A percentile compares a stretch with the other conserved stretches of the same genome.
These are phyloP conservation scores for Fusarium pininemorale DNA, from an alignment of 2,329 filamentous ascomycete genomes.

Conservation along the genomic window DNA sequence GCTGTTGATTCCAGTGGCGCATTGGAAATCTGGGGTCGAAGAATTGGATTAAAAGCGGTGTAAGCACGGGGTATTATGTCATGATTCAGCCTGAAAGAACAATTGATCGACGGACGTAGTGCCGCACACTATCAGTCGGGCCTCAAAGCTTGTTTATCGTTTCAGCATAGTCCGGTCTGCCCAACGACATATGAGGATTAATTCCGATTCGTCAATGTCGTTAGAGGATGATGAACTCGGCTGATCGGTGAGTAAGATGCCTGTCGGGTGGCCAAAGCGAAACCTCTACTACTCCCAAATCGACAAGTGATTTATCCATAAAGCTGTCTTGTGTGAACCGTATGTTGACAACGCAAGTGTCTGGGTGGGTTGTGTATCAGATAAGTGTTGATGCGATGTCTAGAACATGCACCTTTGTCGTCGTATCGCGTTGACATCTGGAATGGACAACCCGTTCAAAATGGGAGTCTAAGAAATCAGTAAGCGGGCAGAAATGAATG, in stretches of 20 bases:
- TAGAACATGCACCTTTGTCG: not conserved
- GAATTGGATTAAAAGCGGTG: not conserved
- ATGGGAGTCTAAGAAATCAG: rapidly evolving
- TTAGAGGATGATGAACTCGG: not conserved
- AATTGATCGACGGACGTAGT: not conserved
- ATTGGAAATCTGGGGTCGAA: not conserved
- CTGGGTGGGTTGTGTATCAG: rapidly evolving
- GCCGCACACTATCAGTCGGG: not conserved
- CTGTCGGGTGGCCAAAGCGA: not conserved
- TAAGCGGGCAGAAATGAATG: rapidly evolving
- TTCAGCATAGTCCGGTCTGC: not conserved
- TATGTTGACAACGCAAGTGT: rapidly evolving
- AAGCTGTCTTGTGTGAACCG: rapidly evolving
- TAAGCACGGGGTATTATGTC: not conserved
- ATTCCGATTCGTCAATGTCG: not conserved
- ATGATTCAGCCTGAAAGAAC: not conserved
- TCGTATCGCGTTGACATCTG: not conserved
- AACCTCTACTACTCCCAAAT: too few species aligned
- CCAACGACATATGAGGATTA: not conserved
- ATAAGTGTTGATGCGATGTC: not conserved
- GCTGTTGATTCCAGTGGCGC: not conserved
- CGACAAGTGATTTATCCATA: not conserved
- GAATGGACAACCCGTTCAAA: rapidly evolving
- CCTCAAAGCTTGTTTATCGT: not conserved
- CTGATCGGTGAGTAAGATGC: not conserved